Evolutionary conservation across 305 asterid species (phyloP).

Genomic region (Caryopteris hybrid): DNA sequence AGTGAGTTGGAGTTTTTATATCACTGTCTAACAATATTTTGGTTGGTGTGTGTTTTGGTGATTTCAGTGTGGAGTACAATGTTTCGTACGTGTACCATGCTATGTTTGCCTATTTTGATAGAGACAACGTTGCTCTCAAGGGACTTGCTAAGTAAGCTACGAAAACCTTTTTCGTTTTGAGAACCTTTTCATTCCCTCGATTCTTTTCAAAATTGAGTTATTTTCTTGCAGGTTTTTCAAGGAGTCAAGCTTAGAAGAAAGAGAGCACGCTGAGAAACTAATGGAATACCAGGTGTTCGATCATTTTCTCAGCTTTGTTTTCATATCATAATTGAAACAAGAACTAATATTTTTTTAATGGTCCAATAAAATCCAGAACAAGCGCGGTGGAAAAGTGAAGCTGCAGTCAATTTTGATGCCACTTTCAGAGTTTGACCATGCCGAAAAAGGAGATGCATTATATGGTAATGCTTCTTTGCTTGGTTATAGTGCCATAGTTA

Average conservation of each 20-base stretch:
- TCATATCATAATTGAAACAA: not conserved
- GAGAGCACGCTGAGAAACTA: conserved; percentile 55
- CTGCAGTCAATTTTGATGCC: conserved; percentile 70
- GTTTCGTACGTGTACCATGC: conserved; percentile 94
- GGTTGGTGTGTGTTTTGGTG: not conserved
- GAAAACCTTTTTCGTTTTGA: not conserved
- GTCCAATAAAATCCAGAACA: conserved; percentile 46
- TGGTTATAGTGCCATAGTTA: not conserved
- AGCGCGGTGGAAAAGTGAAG: conserved; percentile 83
- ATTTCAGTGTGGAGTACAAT: conserved; percentile 86
- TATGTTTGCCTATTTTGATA: conserved; percentile 78
- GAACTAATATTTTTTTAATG: not conserved
- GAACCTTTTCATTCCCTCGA: not conserved
- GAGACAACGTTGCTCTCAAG: conserved; percentile 87
- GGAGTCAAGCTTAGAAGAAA: conserved; percentile 54
- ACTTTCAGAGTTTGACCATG: conserved; percentile 61
- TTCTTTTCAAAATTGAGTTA: not conserved
- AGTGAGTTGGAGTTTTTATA: not conserved
- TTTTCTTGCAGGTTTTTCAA: conserved; percentile 39
- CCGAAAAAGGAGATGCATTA: conserved; percentile 77
- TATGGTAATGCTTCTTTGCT: conserved; percentile 45
- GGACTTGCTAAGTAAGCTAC: conserved; percentile 74
- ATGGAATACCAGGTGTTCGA: conserved; percentile 52
- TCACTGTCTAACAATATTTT: not conserved
- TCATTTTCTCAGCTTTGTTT: not conserved